Conservation (phyloP, 139 green algal genomes). For the Desmodesmus armatus region DNA sequence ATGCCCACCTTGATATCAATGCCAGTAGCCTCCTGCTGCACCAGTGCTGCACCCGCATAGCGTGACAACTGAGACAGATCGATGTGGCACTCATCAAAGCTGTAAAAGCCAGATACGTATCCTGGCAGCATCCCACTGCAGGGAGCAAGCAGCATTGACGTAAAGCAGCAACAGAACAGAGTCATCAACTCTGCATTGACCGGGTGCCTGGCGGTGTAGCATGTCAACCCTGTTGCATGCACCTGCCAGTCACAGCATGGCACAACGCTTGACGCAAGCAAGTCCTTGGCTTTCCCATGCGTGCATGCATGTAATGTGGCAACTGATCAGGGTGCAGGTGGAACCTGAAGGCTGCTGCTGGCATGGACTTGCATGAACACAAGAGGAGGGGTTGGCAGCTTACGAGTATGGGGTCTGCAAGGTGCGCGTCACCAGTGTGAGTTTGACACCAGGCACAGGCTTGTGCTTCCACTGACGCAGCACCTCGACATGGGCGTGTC, state of each 20-base stretch:
- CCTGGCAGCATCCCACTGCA: conserved; percentile 97
- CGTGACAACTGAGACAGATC: conserved; percentile 83
- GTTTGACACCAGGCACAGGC: conserved; percentile 78
- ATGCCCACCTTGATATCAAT: conserved; percentile 71
- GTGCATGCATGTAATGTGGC: too few species aligned
- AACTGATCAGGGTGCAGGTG: too few species aligned
- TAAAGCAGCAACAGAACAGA: too few species aligned
- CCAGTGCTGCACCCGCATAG: conserved; percentile 80
- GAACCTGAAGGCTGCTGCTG: too few species aligned
- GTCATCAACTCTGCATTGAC: too few species aligned
- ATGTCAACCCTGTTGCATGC: too few species aligned
- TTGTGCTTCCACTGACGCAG: conserved; percentile 83
- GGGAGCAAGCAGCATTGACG: too few species aligned
- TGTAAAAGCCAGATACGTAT: conserved; percentile 93
- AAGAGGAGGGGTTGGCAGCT: too few species aligned
- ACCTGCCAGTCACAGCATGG: too few species aligned
- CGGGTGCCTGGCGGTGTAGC: too few species aligned
- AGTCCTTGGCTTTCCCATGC: too few species aligned
- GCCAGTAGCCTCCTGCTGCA: conserved; percentile 78
- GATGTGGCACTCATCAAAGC: conserved; percentile 94
- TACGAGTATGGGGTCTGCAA: conserved; percentile 95
- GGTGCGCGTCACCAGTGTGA: conserved; percentile 90
- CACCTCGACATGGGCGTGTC: conserved; percentile 87
- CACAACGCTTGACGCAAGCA: too few species aligned
- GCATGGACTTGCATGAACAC: neutral